These are phyloP conservation scores for Zygosaccharomyces rouxii DNA, from an alignment of 805 yeast species.

Conservation along the genomic window DNA sequence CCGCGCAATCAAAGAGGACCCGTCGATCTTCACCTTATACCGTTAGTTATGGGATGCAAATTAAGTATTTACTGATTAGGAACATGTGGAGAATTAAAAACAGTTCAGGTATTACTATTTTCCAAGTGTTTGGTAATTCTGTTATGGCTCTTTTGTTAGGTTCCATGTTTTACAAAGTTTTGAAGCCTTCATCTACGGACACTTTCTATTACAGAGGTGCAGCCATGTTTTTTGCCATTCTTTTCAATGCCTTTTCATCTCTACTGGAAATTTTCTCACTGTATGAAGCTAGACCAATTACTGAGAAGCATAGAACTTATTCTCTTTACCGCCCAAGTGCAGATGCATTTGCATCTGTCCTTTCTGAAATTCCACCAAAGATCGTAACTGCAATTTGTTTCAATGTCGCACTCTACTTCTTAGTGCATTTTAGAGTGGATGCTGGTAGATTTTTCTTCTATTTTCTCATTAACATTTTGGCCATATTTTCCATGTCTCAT, in stretches of 20 bases:
- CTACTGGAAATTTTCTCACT: slow-evolving; percentile 52
- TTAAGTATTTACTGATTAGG: slow-evolving; percentile 43
- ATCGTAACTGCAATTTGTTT: slow-evolving; percentile 42
- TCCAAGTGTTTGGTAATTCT: slow-evolving; percentile 42
- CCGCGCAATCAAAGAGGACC: slow-evolving; percentile 47
- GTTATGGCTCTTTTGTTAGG: slow-evolving; percentile 52
- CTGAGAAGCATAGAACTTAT: slow-evolving; percentile 54
- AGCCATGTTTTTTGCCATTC: slow-evolving; percentile 60
- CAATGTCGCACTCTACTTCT: slow-evolving; percentile 48
- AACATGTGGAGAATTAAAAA: slow-evolving; percentile 47
- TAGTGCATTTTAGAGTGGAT: slow-evolving; percentile 48
- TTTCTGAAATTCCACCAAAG: slow-evolving; percentile 50
- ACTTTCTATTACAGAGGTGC: slow-evolving; percentile 57
- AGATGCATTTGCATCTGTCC: slow-evolving; percentile 50
- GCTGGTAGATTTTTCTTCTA: slow-evolving; percentile 55
- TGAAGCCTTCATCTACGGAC: slow-evolving; percentile 34
- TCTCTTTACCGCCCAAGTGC: slow-evolving; percentile 58
- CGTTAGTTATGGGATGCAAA: slow-evolving; percentile 49
- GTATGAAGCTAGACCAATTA: slow-evolving; percentile 52
- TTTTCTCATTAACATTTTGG: slow-evolving; percentile 39
- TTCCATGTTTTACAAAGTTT: slow-evolving; percentile 54
- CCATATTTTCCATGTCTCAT: slow-evolving; percentile 51
- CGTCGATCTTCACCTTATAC: slow-evolving; percentile 50
- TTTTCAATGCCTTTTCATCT: slow-evolving; percentile 60
- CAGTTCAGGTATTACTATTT: slow-evolving; percentile 45